Conservation (phyloP, 1,284 basidiomycete species). For the Phellopilus nigrolimitatus region DNA sequence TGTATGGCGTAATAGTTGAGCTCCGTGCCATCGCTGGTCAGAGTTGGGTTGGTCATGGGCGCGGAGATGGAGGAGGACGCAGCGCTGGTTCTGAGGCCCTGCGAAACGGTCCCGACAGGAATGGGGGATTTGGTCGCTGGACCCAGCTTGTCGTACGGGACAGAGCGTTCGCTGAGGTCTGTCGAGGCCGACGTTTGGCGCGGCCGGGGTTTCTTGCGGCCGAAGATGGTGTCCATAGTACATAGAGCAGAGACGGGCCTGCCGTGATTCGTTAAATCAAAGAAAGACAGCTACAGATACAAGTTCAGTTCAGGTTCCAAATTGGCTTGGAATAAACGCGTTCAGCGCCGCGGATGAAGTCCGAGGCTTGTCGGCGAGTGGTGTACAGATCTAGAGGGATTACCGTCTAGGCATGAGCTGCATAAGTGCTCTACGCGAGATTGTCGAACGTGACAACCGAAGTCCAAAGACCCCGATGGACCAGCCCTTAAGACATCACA, state of each 20-base stretch:
- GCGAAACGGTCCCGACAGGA: constrained; percentile 50
- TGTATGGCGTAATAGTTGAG: constrained; percentile 53
- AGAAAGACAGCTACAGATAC: constrained; percentile 13
- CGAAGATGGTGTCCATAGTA: constrained; percentile 35
- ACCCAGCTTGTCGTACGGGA: constrained; percentile 67
- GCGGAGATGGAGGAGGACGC: constrained; percentile 50
- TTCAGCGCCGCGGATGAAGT: not conserved
- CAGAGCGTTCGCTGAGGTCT: constrained; percentile 51
- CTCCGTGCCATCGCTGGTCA: constrained; percentile 64
- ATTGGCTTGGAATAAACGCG: not conserved
- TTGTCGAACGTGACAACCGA: too few relatives aligned
- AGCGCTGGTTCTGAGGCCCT: constrained; percentile 43
- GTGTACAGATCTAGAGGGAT: too few relatives aligned
- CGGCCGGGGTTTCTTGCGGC: constrained; percentile 39
- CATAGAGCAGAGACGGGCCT: constrained; percentile 15
- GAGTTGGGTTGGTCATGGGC: constrained; percentile 72
- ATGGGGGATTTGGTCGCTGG: constrained; percentile 56
- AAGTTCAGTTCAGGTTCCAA: constrained; percentile 9
- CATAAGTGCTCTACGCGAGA: too few relatives aligned
- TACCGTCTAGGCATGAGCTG: too few relatives aligned
- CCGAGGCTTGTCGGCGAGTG: not conserved
- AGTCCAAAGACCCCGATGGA: too few relatives aligned
- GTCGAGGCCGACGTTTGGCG: constrained; percentile 44
- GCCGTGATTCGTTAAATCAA: constrained; percentile 3
- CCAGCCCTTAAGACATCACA: too few relatives aligned